These are phyloP conservation scores for Zygosaccharomyces lentus DNA, from an alignment of 805 yeast species.

Conservation along the genomic window DNA sequence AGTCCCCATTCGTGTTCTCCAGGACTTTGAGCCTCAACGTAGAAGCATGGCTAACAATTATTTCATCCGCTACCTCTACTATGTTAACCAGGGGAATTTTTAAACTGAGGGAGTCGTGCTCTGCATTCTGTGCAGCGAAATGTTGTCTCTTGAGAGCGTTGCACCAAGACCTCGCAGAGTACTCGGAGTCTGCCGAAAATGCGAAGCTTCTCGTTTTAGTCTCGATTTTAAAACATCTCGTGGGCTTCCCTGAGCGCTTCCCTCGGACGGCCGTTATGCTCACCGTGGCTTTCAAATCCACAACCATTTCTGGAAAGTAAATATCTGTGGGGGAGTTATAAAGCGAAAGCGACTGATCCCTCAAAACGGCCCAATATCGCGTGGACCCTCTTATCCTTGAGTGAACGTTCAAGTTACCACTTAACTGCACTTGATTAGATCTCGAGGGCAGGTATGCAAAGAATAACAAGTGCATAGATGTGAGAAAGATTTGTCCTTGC, in stretches of 20 bases:
- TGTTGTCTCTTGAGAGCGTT: conserved; percentile 68
- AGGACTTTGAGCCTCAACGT: conserved; percentile 58
- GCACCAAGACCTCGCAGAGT: conserved; percentile 78
- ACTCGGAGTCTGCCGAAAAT: conserved; percentile 69
- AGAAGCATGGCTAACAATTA: conserved; percentile 52
- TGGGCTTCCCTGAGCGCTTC: conserved; percentile 8
- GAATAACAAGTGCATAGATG: conserved; percentile 60
- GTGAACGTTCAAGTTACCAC: conserved; percentile 49
- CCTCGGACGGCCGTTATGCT: conserved; percentile 47
- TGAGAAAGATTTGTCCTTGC: conserved; percentile 81
- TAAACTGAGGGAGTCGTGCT: conserved; percentile 66
- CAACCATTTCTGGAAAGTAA: conserved; percentile 76
- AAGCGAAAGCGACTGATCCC: conserved; percentile 62
- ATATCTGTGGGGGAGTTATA: conserved; percentile 69
- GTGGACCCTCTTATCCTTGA: conserved; percentile 24
- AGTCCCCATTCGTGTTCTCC: conserved; percentile 49
- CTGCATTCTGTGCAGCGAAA: conserved; percentile 61
- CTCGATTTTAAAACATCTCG: conserved; percentile 52
- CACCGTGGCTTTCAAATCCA: conserved; percentile 63
- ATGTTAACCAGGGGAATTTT: conserved; percentile 72
- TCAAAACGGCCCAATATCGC: conserved; percentile 77
- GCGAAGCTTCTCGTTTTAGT: conserved; percentile 56
- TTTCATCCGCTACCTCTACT: conserved; percentile 53
- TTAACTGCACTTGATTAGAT: conserved; percentile 37
- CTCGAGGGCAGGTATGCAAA: conserved; percentile 71